A percentile compares a stretch with the other conserved stretches of the same genome.
phyloP scores from a whole-genome alignment of 2,329 filamentous ascomycete genomes.

The Nakataea oryzae region DNA sequence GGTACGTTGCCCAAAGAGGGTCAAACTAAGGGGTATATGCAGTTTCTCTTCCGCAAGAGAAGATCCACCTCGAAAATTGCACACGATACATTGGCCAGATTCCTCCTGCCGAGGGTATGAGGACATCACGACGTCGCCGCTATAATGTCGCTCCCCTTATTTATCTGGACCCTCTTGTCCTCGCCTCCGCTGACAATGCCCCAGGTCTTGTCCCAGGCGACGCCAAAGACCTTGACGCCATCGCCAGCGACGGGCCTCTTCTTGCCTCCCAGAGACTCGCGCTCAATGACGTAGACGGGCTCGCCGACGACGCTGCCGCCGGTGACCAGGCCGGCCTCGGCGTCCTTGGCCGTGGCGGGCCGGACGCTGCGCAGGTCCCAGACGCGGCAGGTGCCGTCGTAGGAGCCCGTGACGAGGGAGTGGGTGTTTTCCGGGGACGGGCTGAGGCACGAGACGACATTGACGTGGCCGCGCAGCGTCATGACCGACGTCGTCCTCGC shows the following conservation, averaged over 20 bases:
- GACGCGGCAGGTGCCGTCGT: constrained; percentile 85
- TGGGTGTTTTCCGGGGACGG: constrained; percentile 57
- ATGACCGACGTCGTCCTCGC: constrained; percentile 70
- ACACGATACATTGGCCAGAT: background rate
- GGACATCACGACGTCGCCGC: constrained; percentile 6
- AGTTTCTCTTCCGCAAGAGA: background rate
- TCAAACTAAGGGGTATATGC: background rate
- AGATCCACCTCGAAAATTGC: background rate
- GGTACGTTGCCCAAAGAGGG: background rate
- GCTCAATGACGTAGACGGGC: constrained; percentile 63
- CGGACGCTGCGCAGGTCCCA: constrained; percentile 80
- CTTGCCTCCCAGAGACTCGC: constrained; percentile 59
- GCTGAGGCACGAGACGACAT: constrained; percentile 48
- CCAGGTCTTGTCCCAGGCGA: constrained; percentile 75
- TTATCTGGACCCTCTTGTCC: constrained; percentile 91
- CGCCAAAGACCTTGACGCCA: constrained; percentile 80
- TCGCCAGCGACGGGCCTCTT: constrained; percentile 62
- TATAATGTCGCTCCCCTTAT: constrained; percentile 51
- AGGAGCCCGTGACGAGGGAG: constrained; percentile 77
- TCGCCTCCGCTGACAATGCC: constrained; percentile 89
- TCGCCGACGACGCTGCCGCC: constrained; percentile 52
- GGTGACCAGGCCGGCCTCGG: constrained; percentile 41
- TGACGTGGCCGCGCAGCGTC: constrained; percentile 84
- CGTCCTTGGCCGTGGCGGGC: constrained; percentile 35
- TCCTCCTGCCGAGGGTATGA: background rate